A percentile compares a stretch with the other conserved stretches of the same genome.
Conservation (phyloP, 805 yeast genomes). For the Nakazawaea ernobii region DNA sequence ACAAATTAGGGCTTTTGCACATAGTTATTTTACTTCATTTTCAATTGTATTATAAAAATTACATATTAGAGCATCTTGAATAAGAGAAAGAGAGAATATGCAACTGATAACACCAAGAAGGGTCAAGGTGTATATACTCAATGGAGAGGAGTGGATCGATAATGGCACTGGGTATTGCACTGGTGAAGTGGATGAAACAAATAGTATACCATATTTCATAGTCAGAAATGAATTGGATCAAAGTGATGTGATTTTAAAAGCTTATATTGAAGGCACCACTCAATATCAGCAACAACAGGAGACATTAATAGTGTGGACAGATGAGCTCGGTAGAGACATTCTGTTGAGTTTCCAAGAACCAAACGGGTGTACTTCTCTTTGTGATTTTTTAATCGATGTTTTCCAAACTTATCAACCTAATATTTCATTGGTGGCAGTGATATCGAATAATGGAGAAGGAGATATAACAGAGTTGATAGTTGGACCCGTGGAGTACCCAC, state of each 20-base stretch:
- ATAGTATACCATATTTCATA: conserved; percentile 48
- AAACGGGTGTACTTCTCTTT: conserved; percentile 78
- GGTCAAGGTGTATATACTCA: conserved; percentile 85
- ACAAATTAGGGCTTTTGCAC: no score
- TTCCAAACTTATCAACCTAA: conserved; percentile 57
- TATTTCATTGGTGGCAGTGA: conserved; percentile 70
- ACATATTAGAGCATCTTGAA: no score
- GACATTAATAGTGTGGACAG: conserved; percentile 92
- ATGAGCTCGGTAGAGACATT: conserved; percentile 59
- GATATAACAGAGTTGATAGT: conserved; percentile 74
- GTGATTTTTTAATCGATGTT: conserved; percentile 70
- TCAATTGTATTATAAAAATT: no score
- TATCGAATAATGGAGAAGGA: conserved; percentile 32
- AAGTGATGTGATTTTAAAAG: conserved; percentile 52
- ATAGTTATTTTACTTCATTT: no score
- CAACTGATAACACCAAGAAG: conserved; percentile 49
- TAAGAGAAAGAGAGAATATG: neutral
- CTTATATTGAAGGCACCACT: conserved; percentile 64
- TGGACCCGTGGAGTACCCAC: conserved; percentile 73
- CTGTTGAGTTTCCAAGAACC: conserved; percentile 92
- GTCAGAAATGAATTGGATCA: conserved; percentile 69
- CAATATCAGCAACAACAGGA: conserved; percentile 94
- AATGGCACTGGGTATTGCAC: conserved; percentile 88
- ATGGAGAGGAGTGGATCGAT: conserved; percentile 83
- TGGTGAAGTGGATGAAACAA: conserved; percentile 48